Evolutionary conservation across 208 protist genomes (phyloP).

Genomic region (Trypanosoma scelopori): DNA sequence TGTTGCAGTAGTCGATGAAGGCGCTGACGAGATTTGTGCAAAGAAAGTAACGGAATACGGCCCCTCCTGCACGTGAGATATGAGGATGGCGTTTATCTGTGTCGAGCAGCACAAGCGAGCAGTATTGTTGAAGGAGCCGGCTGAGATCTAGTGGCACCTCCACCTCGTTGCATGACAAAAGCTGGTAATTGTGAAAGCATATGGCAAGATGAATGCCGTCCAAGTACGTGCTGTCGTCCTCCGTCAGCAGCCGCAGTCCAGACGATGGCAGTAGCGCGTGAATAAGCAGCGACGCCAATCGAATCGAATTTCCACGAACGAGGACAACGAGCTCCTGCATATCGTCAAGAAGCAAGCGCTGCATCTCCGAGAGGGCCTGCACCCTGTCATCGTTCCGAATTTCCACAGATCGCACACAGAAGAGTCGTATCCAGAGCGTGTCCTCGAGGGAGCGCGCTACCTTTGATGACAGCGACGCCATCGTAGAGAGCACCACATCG

Average conservation of each 20-base stretch:
- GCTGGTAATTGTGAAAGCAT: conserved; percentile 60
- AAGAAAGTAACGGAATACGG: conserved; percentile 73
- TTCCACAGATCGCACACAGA: conserved; percentile 23
- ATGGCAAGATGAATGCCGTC: conserved; percentile 79
- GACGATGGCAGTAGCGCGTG: conserved; percentile 73
- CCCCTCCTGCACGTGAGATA: conserved; percentile 39
- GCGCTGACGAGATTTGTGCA: conserved; percentile 51
- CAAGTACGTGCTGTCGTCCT: conserved; percentile 53
- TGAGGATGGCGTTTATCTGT: conserved; percentile 29
- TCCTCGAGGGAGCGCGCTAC: conserved; percentile 70
- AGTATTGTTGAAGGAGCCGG: conserved; percentile 54
- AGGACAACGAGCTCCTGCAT: conserved; percentile 60
- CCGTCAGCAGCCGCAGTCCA: conserved; percentile 66
- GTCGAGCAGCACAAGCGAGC: conserved; percentile 59
- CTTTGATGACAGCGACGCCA: conserved; percentile 42
- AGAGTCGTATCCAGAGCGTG: conserved; percentile 44
- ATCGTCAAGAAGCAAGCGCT: conserved; percentile 66
- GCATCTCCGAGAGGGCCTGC: conserved; percentile 61
- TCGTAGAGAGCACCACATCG: conserved; percentile 46
- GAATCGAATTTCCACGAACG: conserved; percentile 54
- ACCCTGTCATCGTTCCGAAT: conserved; percentile 31
- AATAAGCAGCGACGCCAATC: conserved; percentile 68
- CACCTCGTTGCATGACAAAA: conserved; percentile 42
- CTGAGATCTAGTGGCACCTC: conserved; percentile 68
- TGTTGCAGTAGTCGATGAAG: conserved; percentile 69